These are phyloP conservation scores for Xylaria sp. DNA, from an alignment of 2,329 filamentous ascomycete genomes.

Conservation along the genomic window DNA sequence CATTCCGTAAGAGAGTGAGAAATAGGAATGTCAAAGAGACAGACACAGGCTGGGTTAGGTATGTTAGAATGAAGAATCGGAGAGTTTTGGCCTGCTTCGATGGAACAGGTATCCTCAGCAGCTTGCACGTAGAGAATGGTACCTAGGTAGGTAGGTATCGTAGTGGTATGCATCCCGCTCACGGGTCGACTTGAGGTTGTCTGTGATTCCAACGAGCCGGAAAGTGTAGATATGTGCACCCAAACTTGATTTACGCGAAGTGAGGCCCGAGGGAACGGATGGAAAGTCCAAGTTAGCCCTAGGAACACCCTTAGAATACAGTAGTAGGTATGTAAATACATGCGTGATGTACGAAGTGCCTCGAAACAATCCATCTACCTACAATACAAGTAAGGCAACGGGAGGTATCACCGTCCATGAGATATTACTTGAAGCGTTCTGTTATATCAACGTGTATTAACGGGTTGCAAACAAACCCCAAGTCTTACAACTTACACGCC, in stretches of 20 bases:
- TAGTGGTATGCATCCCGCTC: too few relatives aligned
- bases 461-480: too few relatives aligned
- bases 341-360: too few relatives aligned
- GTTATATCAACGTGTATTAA: too few relatives aligned
- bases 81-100: slow-evolving; percentile 12
- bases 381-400: too few relatives aligned
- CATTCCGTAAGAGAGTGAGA: slow-evolving; percentile 15
- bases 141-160: too few relatives aligned
- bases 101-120: slow-evolving; percentile 22
- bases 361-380: too few relatives aligned
- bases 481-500: too few relatives aligned
- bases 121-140: slow-evolving; percentile 3
- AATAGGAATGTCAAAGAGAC: slow-evolving; percentile 19
- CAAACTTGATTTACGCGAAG: slow-evolving; percentile 1
- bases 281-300: neutral
- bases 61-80: slow-evolving; percentile 25
- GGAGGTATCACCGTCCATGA: too few relatives aligned
- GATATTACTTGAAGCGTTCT: too few relatives aligned
- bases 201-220: neutral
- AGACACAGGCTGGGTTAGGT: slow-evolving; percentile 29
- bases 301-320: neutral
- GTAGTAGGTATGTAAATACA: too few relatives aligned
- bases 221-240: neutral
- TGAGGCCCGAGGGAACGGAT: slow-evolving; percentile 15
- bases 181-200: too few relatives aligned